Percentiles rank a stretch among this genome's conserved stretches.
phyloP scores from a whole-genome alignment of 768 basidiomycete species.

The Trametes elegans region DNA sequence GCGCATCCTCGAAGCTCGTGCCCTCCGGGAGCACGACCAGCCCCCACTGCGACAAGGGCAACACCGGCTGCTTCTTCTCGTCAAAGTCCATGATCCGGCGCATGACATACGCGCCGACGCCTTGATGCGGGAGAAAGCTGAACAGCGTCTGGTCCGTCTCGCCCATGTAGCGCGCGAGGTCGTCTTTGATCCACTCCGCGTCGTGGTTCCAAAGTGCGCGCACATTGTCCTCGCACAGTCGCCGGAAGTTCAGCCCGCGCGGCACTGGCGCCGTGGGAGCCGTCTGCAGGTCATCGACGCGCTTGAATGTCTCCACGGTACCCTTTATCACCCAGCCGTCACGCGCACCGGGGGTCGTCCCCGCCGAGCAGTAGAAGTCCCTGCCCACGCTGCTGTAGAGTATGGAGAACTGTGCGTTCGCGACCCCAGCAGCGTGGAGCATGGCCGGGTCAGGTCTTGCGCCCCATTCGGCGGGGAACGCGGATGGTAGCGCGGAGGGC shows the following conservation, averaged over 20 bases:
- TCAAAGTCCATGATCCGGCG: conserved; percentile 31
- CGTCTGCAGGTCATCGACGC: conserved; percentile 28
- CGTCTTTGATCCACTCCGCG: conserved; percentile 34
- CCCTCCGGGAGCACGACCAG: conserved; percentile 17
- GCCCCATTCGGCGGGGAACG: conserved; percentile 44
- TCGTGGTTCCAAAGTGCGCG: conserved; percentile 41
- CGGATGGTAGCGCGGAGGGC: conserved; percentile 27
- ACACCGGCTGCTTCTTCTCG: conserved; percentile 16
- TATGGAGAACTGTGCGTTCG: conserved; percentile 44
- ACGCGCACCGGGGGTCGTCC: conserved; percentile 29
- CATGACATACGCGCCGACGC: conserved; percentile 48
- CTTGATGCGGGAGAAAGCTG: conserved; percentile 43
- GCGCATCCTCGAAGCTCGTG: neutral
- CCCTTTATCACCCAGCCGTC: conserved; percentile 46
- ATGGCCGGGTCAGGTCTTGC: conserved; percentile 37
- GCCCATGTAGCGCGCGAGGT: conserved; percentile 23
- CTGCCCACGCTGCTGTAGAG: conserved; percentile 56
- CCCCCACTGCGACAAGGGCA: conserved; percentile 30
- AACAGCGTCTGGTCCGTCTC: conserved; percentile 26
- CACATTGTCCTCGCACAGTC: conserved; percentile 39
- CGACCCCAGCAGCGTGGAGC: conserved; percentile 24
- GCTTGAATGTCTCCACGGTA: conserved; percentile 41
- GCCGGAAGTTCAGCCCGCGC: conserved; percentile 13
- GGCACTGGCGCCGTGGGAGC: neutral
- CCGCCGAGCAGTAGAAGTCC: conserved; percentile 43